Percentiles rank a stretch among this genome's conserved stretches.
Conservation (phyloP, 148 eudicot genomes). For the Chenopodium album region DNA sequence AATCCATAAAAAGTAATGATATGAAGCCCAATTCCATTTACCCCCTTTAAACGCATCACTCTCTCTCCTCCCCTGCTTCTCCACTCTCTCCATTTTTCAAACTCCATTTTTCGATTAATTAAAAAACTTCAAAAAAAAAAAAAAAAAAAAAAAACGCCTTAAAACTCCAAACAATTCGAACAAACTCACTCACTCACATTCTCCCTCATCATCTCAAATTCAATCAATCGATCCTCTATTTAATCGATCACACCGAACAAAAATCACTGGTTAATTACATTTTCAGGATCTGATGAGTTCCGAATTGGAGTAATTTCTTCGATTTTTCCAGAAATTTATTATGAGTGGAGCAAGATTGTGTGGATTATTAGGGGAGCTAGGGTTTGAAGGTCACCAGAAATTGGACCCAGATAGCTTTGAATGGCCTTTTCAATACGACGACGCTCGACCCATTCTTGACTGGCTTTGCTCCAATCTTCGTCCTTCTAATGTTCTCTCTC, state of each 20-base stretch:
- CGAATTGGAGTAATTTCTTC: neutral
- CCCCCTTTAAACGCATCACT: neutral
- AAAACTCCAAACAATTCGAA: neutral
- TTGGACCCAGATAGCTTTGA: constrained; percentile 95
- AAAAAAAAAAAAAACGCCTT: neutral
- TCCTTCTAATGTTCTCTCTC: constrained; percentile 89
- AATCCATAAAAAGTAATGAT: neutral
- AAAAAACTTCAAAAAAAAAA: too few relatives aligned
- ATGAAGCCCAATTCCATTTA: neutral
- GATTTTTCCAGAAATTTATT: neutral
- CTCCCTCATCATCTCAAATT: neutral
- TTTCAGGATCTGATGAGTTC: neutral
- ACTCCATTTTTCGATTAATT: neutral
- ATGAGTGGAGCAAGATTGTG: constrained; percentile 85
- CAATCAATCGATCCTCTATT: neutral
- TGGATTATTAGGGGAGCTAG: constrained; percentile 66
- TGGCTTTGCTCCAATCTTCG: constrained; percentile 94
- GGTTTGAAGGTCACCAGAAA: constrained; percentile 56
- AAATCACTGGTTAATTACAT: neutral
- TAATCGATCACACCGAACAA: neutral
- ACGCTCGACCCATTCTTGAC: constrained; percentile 81
- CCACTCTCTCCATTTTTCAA: neutral
- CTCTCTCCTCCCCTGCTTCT: neutral
- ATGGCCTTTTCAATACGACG: constrained; percentile 98
- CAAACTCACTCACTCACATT: too few relatives aligned